Percentiles rank a stretch among this genome's conserved stretches.
Evolutionary conservation across 2,329 filamentous ascomycete species (phyloP).

Genomic region (Chaetothyriales sp.): DNA sequence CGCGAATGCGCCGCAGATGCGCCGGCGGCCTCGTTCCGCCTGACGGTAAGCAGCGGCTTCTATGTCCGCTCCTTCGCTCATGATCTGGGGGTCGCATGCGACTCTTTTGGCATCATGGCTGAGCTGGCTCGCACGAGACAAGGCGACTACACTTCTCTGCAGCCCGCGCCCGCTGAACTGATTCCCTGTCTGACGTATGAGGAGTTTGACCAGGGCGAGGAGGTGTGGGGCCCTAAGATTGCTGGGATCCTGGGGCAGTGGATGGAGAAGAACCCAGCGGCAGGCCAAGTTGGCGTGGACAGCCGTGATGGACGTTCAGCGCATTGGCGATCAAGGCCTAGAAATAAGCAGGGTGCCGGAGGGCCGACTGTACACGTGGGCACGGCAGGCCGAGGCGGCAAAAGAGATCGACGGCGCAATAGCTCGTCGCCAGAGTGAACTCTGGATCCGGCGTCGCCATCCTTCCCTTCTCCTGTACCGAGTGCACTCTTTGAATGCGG

Average conservation of each 20-base stretch:
- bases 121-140: conserved; percentile 69
- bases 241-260: conserved; percentile 42
- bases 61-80: conserved; percentile 92
- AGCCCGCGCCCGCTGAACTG: conserved; percentile 33
- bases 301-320: not conserved
- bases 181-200: conserved; percentile 55
- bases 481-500: too few species aligned
- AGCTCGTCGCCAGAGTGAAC: conserved; percentile 10
- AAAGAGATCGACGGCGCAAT: conserved; percentile 6
- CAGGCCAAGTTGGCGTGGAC: not conserved
- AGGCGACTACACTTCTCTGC: conserved; percentile 47
- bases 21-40: conserved; percentile 66
- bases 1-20: conserved; percentile 24
- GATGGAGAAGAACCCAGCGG: conserved; percentile 28
- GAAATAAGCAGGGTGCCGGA: not conserved
- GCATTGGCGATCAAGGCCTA: not conserved
- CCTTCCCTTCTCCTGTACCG: too few species aligned
- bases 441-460: too few species aligned
- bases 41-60: conserved; percentile 92
- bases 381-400: not conserved
- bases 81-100: conserved; percentile 71
- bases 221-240: conserved; percentile 69
- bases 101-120: conserved; percentile 74
- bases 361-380: not conserved
- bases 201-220: conserved; percentile 62